Percentiles rank a stretch among this genome's conserved stretches.
Evolutionary conservation across 169 alveolate species (phyloP).

Genomic region (Plasmodium falciparum): DNA sequence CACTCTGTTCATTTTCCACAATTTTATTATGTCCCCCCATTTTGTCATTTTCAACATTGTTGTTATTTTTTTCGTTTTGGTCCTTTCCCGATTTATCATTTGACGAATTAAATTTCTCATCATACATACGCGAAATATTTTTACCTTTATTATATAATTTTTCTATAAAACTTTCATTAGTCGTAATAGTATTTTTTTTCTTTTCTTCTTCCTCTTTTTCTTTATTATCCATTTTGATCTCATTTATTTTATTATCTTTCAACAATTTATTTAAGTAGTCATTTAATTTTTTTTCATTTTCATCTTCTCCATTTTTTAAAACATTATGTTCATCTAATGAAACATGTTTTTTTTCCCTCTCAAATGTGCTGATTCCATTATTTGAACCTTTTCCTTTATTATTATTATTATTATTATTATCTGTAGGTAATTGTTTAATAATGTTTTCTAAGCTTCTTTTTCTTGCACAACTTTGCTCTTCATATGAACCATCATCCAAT

Average conservation of each 20-base stretch:
- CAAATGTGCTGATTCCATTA: neutral
- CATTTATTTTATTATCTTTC: neutral
- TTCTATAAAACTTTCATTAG: neutral
- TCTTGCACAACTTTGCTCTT: neutral
- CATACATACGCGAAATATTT: no score
- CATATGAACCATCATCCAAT: neutral
- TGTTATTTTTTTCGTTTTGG: conserved; percentile 5
- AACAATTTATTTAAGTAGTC: neutral
- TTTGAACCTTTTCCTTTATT: neutral
- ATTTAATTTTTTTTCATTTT: neutral
- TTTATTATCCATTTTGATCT: no score
- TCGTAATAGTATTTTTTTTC: neutral
- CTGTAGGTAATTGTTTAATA: neutral
- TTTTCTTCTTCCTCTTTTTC: neutral
- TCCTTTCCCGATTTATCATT: neutral
- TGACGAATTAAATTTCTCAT: no score
- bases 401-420: neutral
- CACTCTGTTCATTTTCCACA: neutral
- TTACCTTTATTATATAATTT: neutral
- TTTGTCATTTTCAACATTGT: neutral
- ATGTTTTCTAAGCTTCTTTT: neutral
- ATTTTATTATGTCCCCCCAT: neutral
- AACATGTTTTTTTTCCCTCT: neutral
- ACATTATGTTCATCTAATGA: neutral
- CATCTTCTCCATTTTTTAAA: neutral